Base-by-base conservation (phyloP, 345 rosid species). In the Trapa incisa region DNA sequence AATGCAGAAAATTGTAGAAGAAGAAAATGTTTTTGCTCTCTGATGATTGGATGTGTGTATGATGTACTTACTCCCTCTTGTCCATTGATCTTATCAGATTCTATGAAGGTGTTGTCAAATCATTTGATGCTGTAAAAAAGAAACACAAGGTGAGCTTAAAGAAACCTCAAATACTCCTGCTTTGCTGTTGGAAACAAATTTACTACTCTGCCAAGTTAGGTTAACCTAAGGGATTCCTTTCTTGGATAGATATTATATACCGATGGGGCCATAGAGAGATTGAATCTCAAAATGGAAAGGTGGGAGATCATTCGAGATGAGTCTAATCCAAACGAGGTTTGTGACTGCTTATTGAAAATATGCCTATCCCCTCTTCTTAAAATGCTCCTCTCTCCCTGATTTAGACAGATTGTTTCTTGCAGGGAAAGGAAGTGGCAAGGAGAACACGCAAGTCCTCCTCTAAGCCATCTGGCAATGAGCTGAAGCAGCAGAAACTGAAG, bases 261-360 rank as follows among this genome's bases (percentile, higher is more conserved):
- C 53, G 99, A 91, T 65, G 98, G 97, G 6, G 99, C 89, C 53
- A 57, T 70, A 78, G 99, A 95, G 76, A 70, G 37, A 36, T 78
- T 95, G 69, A 57, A 71, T 80, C 80, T 95, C 58, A 84, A 74
- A 73, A 84, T 17, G 75, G 73, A 95, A 76, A 89, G 68, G 70
- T 89, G 92, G 93, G 77, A 74, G 76, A 50, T 84, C 32, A 64
- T 86, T 70, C 63, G 48, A 37, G 73, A 61, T 60, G 81, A 76
- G 47, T 69, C 84, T 42, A 79, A 63, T 48, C 74, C 81, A 37
- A 76, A 84, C 64, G 78, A 80, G 86, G 97, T 88, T 71, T 60
- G 79, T 65, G 61, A 47, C 69, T 37, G 36, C 2, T 45, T 3
- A 45, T 45, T 45, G 48, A 45, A 45, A 45, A 66, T 11, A 47